Evolutionary conservation across 1,284 basidiomycete species (phyloP).

Genomic region (Cerrena zonata): DNA sequence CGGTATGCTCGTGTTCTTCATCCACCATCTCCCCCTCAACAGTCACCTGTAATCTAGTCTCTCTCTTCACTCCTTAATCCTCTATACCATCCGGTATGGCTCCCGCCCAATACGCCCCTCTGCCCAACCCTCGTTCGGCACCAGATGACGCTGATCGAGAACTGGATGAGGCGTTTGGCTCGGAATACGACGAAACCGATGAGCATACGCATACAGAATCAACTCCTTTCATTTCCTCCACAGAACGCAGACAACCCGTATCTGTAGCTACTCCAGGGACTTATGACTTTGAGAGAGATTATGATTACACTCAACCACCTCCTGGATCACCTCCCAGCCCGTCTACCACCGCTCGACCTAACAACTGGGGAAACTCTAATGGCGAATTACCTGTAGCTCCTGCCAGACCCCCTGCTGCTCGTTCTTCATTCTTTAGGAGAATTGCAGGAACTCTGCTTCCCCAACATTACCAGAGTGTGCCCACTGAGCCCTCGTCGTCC

Average conservation of each 20-base stretch:
- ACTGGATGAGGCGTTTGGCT: conserved; percentile 57
- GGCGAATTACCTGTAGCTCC: conserved; percentile 62
- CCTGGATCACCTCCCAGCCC: conserved; percentile 74
- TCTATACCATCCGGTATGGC: conserved; percentile 25
- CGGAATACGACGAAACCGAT: conserved; percentile 48
- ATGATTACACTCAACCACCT: conserved; percentile 68
- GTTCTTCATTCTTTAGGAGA: conserved; percentile 54
- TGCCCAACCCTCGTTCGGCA: conserved; percentile 43
- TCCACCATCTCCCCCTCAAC: background rate
- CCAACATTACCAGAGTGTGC: conserved; percentile 62
- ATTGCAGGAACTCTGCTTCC: conserved; percentile 68
- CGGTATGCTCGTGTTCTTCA: background rate
- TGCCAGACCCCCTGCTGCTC: conserved; percentile 31
- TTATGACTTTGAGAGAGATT: conserved; percentile 83
- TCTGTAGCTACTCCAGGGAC: conserved; percentile 27
- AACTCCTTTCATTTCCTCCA: conserved; percentile 31
- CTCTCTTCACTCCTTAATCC: background rate
- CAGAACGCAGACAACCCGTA: conserved; percentile 14
- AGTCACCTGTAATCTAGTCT: background rate
- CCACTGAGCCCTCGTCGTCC: conserved; percentile 31
- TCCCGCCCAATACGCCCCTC: conserved; percentile 45
- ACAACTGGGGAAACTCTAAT: conserved; percentile 76
- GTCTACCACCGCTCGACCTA: conserved; percentile 55
- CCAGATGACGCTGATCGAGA: conserved; percentile 48
- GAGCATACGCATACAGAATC: conserved; percentile 31